A percentile compares a stretch with the other conserved stretches of the same genome.
Evolutionary conservation across 805 yeast species (phyloP).

Genomic region (Candida incommunis): DNA sequence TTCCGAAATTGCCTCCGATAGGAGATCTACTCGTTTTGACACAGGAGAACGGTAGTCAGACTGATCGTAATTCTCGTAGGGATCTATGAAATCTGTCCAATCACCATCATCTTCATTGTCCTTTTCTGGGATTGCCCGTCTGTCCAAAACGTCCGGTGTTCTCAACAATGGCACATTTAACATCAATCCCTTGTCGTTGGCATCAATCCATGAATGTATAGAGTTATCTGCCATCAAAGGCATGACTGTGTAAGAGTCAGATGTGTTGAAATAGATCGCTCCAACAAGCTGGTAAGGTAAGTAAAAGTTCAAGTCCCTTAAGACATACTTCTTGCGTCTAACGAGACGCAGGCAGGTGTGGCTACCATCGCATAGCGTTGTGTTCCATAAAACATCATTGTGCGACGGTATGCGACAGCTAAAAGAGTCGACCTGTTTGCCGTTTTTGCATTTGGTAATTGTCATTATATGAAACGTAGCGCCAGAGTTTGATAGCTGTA

Average conservation of each 20-base stretch:
- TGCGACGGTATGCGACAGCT: not conserved
- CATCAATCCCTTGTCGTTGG: not conserved
- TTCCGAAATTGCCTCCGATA: too few species aligned
- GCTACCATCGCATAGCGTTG: not conserved
- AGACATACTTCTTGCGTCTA: not conserved
- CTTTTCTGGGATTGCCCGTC: too few species aligned
- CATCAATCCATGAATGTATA: not conserved
- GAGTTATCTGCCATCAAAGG: not conserved
- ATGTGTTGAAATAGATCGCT: not conserved
- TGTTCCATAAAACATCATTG: not conserved
- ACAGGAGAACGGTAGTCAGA: not conserved
- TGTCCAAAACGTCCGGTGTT: not conserved
- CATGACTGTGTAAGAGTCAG: not conserved
- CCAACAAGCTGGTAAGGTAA: not conserved
- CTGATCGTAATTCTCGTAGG: not conserved
- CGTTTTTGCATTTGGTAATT: not conserved
- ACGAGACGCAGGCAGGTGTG: not conserved
- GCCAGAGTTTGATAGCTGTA: not conserved
- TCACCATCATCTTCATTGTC: not conserved
- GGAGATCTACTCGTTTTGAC: not conserved
- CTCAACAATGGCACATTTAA: not conserved
- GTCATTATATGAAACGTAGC: not conserved
- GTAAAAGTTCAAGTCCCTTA: not conserved
- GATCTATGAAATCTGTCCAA: not conserved
- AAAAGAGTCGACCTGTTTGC: not conserved